A percentile compares a stretch with the other conserved stretches of the same genome.
phyloP scores from a whole-genome alignment of 805 yeast genomes.

The Zygotorulaspora florentina region DNA sequence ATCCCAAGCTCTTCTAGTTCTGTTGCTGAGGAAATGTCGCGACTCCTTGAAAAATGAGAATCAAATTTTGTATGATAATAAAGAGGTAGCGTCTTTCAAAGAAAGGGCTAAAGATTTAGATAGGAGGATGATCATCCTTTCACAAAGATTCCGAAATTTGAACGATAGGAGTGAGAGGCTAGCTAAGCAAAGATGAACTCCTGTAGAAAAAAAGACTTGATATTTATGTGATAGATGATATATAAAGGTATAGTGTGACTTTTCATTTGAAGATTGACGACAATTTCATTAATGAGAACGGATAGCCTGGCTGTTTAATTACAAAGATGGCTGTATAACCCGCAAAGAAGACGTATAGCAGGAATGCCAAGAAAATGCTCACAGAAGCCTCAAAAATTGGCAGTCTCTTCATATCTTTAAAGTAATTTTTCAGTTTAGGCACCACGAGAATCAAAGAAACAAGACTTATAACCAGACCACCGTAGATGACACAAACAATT shows the following conservation, averaged over 20 bases:
- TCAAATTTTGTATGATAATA: conserved; percentile 17
- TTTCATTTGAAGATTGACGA: conserved; percentile 16
- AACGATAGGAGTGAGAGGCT: conserved; percentile 10
- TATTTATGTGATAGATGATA: not conserved
- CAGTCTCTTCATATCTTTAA: conserved; percentile 37
- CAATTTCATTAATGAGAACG: conserved; percentile 53
- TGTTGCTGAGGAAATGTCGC: conserved; percentile 24
- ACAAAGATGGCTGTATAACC: conserved; percentile 61
- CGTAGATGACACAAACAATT: conserved; percentile 70
- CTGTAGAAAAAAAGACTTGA: not conserved
- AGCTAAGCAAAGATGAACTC: conserved; percentile 2
- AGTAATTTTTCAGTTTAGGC: conserved; percentile 36
- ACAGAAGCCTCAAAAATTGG: conserved; percentile 18
- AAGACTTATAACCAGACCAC: conserved; percentile 55
- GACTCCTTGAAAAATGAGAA: conserved; percentile 24
- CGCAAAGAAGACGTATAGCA: conserved; percentile 57
- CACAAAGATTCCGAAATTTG: conserved; percentile 11
- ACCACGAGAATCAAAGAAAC: conserved; percentile 56
- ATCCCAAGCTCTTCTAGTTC: conserved; percentile 31
- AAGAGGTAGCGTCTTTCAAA: conserved; percentile 7
- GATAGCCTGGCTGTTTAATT: conserved; percentile 71
- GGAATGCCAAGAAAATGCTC: conserved; percentile 46
- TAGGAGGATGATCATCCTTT: conserved; percentile 11
- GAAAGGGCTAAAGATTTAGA: conserved; percentile 14
- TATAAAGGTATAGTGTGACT: not conserved